Conservation (phyloP, 1,284 basidiomycete species). For the Boletus sp. region DNA sequence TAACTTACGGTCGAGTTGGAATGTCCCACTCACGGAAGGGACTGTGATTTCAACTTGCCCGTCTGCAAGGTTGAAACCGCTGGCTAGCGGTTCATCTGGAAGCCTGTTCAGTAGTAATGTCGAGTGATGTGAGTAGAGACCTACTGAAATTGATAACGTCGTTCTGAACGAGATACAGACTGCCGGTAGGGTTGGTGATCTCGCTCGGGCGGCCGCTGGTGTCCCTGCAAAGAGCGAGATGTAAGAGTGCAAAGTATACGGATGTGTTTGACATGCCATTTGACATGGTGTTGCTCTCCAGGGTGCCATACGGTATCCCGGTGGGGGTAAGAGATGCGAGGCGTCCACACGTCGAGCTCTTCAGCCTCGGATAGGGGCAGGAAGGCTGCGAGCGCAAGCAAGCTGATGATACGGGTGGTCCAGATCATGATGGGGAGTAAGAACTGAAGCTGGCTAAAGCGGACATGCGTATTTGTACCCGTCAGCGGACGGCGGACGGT, state of each 20-base stretch:
- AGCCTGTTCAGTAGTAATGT: background rate
- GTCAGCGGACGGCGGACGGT: too few relatives aligned
- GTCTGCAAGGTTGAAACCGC: slow-evolving; percentile 32
- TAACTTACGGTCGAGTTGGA: slow-evolving; percentile 38
- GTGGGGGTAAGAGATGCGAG: slow-evolving; percentile 33
- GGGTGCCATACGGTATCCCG: slow-evolving; percentile 32
- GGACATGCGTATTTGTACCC: slow-evolving; percentile 1
- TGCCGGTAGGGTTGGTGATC: slow-evolving; percentile 38
- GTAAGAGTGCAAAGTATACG: background rate
- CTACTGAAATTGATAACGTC: slow-evolving; percentile 26
- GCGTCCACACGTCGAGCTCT: slow-evolving; percentile 37
- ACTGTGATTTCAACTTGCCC: slow-evolving; percentile 33
- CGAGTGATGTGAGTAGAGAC: slow-evolving; percentile 10
- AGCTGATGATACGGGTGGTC: slow-evolving; percentile 6
- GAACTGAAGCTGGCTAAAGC: background rate
- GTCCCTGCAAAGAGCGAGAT: slow-evolving; percentile 32
- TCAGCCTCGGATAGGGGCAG: slow-evolving; percentile 5
- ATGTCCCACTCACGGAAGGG: slow-evolving; percentile 35
- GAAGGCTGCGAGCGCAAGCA: slow-evolving; percentile 12
- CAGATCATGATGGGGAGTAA: slow-evolving; percentile 4
- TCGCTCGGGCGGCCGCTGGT: slow-evolving; percentile 25
- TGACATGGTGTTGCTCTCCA: slow-evolving; percentile 32
- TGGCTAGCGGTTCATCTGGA: slow-evolving; percentile 20
- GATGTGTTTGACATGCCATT: slow-evolving; percentile 32
- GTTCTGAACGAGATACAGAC: slow-evolving; percentile 33